Base-by-base conservation (phyloP, 2,329 filamentous ascomycete species). In the Botrytis galanthina region DNA sequence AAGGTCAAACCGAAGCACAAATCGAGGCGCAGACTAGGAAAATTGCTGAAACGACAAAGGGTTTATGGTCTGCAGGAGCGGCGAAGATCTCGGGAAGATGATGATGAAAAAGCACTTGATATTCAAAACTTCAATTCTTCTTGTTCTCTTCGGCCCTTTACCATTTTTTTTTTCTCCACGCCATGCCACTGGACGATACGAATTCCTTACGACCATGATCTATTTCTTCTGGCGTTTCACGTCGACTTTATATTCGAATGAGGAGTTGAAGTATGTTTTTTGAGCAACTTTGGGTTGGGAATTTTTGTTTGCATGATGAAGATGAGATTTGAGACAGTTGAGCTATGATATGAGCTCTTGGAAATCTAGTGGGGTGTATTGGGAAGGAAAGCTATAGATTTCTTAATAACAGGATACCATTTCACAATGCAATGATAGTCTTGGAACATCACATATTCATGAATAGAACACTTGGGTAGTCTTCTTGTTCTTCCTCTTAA, bases 1-100 rank as follows among this genome's bases (percentile, higher is more conserved):
- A 81, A 71, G 80, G 80, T n/a, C 80, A 81, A 73, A 79, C 79
- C 14, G 78, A 81, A 54, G 79, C 79, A 60, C 79, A 81, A 70
- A 81, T 81, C 61, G 78, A 80, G 70, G 79, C 80, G 18, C 80
- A 81, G 75, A 86, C 83, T 66, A 89, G 89, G 81, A 86, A 85
- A 76, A 84, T 90, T 22, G 82, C 89, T n/a, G 88, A 91, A 81
- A 90, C 89, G 42, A 89, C 87, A 8, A 72, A 66, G 32, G 74
- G 74, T 32, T 81, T 92, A 73, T 92, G 90, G 90, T 79, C 74
- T 75, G 78, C 77, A 10, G 76, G 77, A 32, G 73, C 74, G 35
- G 76, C 78, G 22, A 79, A 80, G 74, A 74, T 79, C 32, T 72
- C 75, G 3, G 77, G 78, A 16, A 72, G 78, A 68, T 78, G 74